Percentiles rank a stretch among this genome's conserved stretches.
phyloP scores from a whole-genome alignment of 129 eudicot genomes.

The Tanacetum coccineum region DNA sequence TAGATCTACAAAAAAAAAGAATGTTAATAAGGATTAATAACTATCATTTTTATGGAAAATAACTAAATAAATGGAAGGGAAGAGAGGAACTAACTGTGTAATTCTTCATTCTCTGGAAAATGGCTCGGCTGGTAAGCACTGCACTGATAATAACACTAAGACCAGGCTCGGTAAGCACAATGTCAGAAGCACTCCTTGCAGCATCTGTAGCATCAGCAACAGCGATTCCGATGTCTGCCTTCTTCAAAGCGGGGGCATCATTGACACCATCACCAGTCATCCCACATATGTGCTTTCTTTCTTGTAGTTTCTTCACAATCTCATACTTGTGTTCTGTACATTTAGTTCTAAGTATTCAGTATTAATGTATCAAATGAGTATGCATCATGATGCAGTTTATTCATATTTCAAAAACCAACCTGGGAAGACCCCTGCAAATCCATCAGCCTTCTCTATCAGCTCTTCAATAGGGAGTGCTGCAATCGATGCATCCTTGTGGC shows the following conservation, averaged over 20 bases:
- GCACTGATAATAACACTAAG: slow-evolving; percentile 88
- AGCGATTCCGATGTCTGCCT: slow-evolving; percentile 85
- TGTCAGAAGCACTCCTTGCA: slow-evolving; percentile 86
- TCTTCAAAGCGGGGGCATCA: slow-evolving; percentile 90
- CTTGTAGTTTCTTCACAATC: slow-evolving; percentile 84
- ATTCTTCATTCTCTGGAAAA: slow-evolving; percentile 91
- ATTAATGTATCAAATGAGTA: too few relatives aligned
- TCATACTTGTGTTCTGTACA: slow-evolving; percentile 77
- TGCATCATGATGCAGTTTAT: too few relatives aligned
- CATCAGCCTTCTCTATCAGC: slow-evolving; percentile 88
- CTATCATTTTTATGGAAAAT: background rate
- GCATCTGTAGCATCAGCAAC: slow-evolving; percentile 95
- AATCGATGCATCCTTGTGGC: slow-evolving; percentile 76
- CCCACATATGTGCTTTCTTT: slow-evolving; percentile 82
- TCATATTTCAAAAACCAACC: slow-evolving; percentile 34
- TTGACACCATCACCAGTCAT: slow-evolving; percentile 97
- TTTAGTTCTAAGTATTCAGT: background rate
- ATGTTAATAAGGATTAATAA: background rate
- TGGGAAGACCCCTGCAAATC: slow-evolving; percentile 90
- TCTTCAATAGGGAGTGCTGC: slow-evolving; percentile 81
- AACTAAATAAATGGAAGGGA: background rate
- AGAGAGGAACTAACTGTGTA: slow-evolving; percentile 50
- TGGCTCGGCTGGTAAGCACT: slow-evolving; percentile 84
- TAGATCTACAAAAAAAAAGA: slow-evolving; percentile 57
- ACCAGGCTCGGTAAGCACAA: slow-evolving; percentile 85